These are phyloP conservation scores for Volvariella surrecta DNA, from an alignment of 1,284 basidiomycete genomes.

Conservation along the genomic window DNA sequence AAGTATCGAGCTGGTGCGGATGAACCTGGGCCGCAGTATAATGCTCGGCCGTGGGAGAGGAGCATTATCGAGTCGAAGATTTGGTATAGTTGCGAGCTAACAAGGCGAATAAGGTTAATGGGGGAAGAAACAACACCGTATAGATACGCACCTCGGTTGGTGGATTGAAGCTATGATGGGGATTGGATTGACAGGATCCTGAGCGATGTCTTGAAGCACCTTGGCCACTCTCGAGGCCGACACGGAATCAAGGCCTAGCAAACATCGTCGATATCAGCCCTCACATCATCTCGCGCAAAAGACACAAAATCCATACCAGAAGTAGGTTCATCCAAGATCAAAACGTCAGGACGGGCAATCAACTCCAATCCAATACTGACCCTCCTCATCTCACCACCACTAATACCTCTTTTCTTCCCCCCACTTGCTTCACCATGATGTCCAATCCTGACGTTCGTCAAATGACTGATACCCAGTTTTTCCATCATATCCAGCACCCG, in stretches of 20 bases:
- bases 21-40: conserved; percentile 74
- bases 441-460: conserved; percentile 74
- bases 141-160: conserved; percentile 59
- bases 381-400: conserved; percentile 80
- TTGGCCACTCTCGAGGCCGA: conserved; percentile 75
- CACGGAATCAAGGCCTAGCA: conserved; percentile 71
- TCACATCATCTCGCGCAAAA: not conserved
- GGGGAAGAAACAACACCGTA: not conserved
- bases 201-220: conserved; percentile 68
- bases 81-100: conserved; percentile 75
- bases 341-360: conserved; percentile 71
- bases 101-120: conserved; percentile 1
- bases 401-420: conserved; percentile 74
- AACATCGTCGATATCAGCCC: not conserved
- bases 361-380: conserved; percentile 82
- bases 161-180: conserved; percentile 85
- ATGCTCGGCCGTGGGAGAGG: conserved; percentile 67
- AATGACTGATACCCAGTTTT: conserved; percentile 65
- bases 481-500: conserved; percentile 64
- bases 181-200: conserved; percentile 58
- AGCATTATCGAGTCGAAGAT: conserved; percentile 77
- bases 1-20: conserved; percentile 63
- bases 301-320: conserved; percentile 37
- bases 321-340: conserved; percentile 81
- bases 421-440: conserved; percentile 34